Conservation (phyloP, 1,139 yeast genomes). For the Saccharomyces hybrid region DNA sequence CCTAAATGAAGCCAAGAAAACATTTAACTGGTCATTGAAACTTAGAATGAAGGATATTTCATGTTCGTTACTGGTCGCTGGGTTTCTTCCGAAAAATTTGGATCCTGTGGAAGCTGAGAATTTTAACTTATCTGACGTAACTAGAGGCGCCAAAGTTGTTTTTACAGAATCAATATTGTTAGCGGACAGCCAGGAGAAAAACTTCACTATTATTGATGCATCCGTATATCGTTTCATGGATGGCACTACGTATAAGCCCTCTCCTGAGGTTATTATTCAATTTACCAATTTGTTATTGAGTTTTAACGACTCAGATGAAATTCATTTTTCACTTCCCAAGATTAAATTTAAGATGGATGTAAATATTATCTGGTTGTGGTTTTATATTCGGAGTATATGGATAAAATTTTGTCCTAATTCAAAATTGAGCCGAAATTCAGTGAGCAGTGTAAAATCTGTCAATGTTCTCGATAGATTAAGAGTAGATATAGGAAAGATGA, state of each 20-base stretch:
- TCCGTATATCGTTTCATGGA: constrained; percentile 21
- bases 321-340: constrained; percentile 12
- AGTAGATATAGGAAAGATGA: constrained; percentile 13
- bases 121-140: constrained; percentile 18
- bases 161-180: constrained; percentile 17
- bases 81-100: constrained; percentile 17
- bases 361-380: constrained; percentile 27
- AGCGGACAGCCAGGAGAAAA: constrained; percentile 9
- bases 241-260: constrained; percentile 6
- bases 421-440: background rate
- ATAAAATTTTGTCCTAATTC: constrained; percentile 2
- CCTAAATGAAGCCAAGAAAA: background rate
- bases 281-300: constrained; percentile 11
- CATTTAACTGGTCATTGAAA: constrained; percentile 16
- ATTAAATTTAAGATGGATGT: constrained; percentile 23
- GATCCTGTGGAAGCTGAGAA: constrained; percentile 19
- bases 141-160: constrained; percentile 21
- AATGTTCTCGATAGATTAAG: constrained; percentile 5
- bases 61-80: constrained; percentile 18
- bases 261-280: constrained; percentile 14
- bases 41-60: constrained; percentile 24
- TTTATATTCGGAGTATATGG: constrained; percentile 13
- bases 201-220: constrained; percentile 13
- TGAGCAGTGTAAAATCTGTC: constrained; percentile 5
- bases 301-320: background rate